phyloP scores from a whole-genome alignment of 2,329 filamentous ascomycete species.

The Diaporthe nobilis region DNA sequence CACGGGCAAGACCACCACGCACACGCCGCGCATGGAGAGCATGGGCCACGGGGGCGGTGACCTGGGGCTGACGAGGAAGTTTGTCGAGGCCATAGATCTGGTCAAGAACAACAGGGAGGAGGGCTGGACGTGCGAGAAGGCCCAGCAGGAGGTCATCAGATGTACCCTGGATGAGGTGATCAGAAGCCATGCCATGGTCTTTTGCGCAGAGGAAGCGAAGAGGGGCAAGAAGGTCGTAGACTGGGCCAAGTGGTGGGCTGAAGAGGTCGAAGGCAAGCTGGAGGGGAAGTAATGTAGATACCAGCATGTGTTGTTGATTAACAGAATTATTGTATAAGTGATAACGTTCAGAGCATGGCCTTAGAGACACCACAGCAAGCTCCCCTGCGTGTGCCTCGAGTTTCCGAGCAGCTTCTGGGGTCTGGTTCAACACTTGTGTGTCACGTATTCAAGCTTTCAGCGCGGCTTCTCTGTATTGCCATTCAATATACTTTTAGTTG shows the following conservation, averaged over 20 bases:
- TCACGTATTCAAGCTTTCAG: neutral
- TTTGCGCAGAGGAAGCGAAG: conserved; percentile 92
- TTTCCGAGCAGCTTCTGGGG: too few relatives aligned
- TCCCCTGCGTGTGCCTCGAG: neutral
- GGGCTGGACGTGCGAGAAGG: conserved; percentile 74
- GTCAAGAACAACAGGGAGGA: conserved; percentile 82
- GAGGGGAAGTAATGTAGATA: conserved; percentile 20
- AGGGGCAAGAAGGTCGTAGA: conserved; percentile 77
- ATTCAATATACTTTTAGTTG: neutral
- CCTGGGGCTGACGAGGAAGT: conserved; percentile 83
- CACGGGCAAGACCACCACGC: conserved; percentile 66
- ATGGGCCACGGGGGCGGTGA: conserved; percentile 83
- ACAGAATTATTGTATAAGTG: neutral
- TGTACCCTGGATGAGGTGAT: conserved; percentile 89
- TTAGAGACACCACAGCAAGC: neutral
- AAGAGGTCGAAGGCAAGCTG: conserved; percentile 58
- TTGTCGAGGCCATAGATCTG: conserved; percentile 83
- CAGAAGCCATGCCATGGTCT: conserved; percentile 92
- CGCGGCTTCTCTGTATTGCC: neutral
- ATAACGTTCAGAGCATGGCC: too few relatives aligned
- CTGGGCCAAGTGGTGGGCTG: conserved; percentile 83
- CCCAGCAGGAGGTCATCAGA: conserved; percentile 82
- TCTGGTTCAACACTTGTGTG: neutral
- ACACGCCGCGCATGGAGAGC: conserved; percentile 72
- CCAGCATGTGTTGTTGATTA: neutral